Evolutionary conservation across 2,329 filamentous ascomycete genomes (phyloP).

Genomic region (Aspergillus latus): DNA sequence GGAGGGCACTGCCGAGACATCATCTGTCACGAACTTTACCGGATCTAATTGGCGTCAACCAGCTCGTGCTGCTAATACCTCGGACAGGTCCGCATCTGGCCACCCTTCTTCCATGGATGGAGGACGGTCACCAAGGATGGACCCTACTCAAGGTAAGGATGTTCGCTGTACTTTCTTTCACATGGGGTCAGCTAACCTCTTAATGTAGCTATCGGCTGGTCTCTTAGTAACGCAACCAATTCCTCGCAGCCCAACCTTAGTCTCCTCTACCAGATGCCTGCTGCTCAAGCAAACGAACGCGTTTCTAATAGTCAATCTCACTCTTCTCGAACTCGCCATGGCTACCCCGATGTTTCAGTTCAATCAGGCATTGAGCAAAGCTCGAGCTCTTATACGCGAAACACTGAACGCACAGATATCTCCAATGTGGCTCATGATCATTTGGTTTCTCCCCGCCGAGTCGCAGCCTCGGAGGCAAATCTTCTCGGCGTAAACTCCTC

Average conservation of each 20-base stretch:
- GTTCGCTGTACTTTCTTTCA: background rate
- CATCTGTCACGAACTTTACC: conserved; percentile 52
- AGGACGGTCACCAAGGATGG: conserved; percentile 48
- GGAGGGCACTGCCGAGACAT: conserved; percentile 64
- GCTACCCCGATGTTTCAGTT: conserved; percentile 27
- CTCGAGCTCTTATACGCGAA: conserved; percentile 30
- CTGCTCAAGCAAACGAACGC: conserved; percentile 26
- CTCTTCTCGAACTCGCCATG: conserved; percentile 34
- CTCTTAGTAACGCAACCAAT: conserved; percentile 82
- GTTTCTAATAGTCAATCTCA: conserved; percentile 29
- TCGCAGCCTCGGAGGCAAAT: conserved; percentile 31
- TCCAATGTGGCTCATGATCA: conserved; percentile 22
- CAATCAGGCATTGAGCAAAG: conserved; percentile 21
- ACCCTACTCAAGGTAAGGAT: conserved; percentile 52
- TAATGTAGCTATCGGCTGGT: conserved; percentile 73
- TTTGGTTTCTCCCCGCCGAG: conserved; percentile 46
- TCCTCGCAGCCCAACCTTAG: conserved; percentile 81
- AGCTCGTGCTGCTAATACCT: conserved; percentile 30
- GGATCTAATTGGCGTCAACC: conserved; percentile 51
- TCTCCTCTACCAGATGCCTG: conserved; percentile 69
- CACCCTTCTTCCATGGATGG: conserved; percentile 31
- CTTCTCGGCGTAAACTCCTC: conserved; percentile 52
- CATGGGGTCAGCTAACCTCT: conserved; percentile 35
- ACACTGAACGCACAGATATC: conserved; percentile 33
- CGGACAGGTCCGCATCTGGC: conserved; percentile 21